A percentile compares a stretch with the other conserved stretches of the same genome.
These are phyloP conservation scores for Ophiostoma tasmaniense DNA, from an alignment of 2,329 filamentous ascomycete genomes.

Conservation along the genomic window DNA sequence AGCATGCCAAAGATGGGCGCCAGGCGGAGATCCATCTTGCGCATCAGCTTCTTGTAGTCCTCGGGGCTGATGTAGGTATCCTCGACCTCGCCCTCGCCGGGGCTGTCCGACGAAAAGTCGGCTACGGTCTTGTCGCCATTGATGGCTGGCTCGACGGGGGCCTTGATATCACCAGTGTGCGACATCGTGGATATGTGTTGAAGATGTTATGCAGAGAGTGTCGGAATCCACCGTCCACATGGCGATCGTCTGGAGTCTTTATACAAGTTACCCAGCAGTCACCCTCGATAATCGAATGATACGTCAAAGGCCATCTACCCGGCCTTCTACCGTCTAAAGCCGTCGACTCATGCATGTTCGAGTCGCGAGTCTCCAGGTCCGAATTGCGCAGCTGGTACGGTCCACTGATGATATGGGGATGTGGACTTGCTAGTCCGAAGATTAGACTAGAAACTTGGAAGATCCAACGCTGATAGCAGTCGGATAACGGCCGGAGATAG, in stretches of 20 bases:
- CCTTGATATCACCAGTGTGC: neutral
- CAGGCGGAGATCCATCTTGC: neutral
- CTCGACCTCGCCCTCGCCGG: neutral
- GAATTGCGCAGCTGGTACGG: neutral
- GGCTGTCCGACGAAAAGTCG: neutral
- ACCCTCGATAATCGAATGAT: neutral
- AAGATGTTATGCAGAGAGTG: neutral
- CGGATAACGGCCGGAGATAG: neutral
- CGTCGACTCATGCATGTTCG: neutral
- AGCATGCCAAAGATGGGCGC: conserved; percentile 27
- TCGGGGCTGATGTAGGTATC: neutral
- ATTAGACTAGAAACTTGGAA: neutral
- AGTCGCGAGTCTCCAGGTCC: neutral
- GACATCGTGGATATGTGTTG: neutral
- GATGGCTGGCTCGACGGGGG: neutral
- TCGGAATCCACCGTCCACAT: neutral
- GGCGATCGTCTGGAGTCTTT: neutral
- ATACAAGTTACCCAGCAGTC: neutral
- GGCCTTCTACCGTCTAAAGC: neutral
- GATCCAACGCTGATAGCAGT: neutral
- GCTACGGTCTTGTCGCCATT: neutral
- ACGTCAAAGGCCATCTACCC: neutral
- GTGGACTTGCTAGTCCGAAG: neutral
- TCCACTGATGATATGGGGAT: neutral
- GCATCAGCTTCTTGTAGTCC: neutral